Evolutionary conservation across 306 rosid species (phyloP).

Genomic region (Vigna mungo): DNA sequence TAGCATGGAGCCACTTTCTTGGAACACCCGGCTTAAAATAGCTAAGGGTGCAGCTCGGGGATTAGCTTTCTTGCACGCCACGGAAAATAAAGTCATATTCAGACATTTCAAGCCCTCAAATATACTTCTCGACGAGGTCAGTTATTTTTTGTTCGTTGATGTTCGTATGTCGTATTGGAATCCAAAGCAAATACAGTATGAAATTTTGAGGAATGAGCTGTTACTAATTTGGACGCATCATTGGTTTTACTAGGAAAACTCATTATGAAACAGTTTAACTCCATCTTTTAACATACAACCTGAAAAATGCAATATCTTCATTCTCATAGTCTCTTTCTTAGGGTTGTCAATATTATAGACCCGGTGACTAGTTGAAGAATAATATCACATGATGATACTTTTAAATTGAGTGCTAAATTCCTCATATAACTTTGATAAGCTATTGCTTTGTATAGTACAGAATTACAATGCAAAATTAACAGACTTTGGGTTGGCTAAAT

Average conservation of each 20-base stretch:
- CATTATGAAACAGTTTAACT: too few species aligned
- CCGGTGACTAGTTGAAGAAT: too few species aligned
- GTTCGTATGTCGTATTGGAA: not conserved
- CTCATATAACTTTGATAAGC: not conserved
- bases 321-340: not conserved
- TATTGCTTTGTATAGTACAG: conserved; percentile 48
- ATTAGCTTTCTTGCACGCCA: conserved; percentile 78
- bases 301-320: too few species aligned
- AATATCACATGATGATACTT: too few species aligned
- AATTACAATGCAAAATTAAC: conserved; percentile 77
- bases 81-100: conserved; percentile 70
- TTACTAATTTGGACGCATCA: too few species aligned
- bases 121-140: conserved; percentile 65
- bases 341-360: too few species aligned
- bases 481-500: conserved; percentile 85
- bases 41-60: conserved; percentile 90
- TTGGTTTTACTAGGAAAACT: too few species aligned
- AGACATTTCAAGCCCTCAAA: conserved; percentile 94
- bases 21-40: conserved; percentile 76
- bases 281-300: too few species aligned
- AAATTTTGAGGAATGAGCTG: too few species aligned
- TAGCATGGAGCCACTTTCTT: conserved; percentile 78
- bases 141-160: too few species aligned
- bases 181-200: too few species aligned
- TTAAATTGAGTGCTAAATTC: conserved; percentile 26